These are phyloP conservation scores for Jatropha multifida DNA, from an alignment of 441 rosid genomes.

Conservation along the genomic window DNA sequence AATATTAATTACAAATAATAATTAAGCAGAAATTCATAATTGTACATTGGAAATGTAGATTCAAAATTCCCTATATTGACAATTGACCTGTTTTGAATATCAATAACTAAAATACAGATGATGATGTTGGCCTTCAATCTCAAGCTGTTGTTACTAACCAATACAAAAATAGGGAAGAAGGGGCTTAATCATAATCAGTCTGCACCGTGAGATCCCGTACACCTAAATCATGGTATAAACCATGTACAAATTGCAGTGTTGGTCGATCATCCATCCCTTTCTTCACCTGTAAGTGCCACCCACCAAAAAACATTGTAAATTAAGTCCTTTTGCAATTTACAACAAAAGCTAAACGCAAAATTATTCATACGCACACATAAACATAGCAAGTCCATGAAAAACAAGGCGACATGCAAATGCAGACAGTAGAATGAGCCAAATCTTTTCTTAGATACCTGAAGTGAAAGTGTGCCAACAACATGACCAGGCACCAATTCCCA, in stretches of 20 bases:
- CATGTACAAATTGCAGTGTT: constrained; percentile 54
- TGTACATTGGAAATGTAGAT: background rate
- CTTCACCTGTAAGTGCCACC: constrained; percentile 50
- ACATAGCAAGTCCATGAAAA: background rate
- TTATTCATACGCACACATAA: background rate
- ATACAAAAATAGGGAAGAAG: background rate
- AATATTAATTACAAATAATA: background rate
- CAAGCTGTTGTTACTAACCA: constrained; percentile 3
- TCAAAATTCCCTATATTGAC: background rate
- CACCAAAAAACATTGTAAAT: constrained; percentile 22
- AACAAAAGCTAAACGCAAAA: background rate
- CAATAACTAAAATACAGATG: background rate
- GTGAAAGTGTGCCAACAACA: constrained; percentile 72
- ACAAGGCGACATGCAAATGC: background rate
- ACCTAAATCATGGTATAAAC: constrained; percentile 76
- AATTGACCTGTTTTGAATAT: background rate
- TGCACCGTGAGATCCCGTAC: constrained; percentile 76
- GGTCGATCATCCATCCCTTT: constrained; percentile 59
- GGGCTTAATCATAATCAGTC: constrained; percentile 41
- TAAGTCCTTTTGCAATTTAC: background rate
- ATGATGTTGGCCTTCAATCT: constrained; percentile 1
- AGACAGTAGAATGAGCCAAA: background rate
- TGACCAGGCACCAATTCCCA: constrained; percentile 98
- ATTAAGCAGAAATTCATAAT: background rate
- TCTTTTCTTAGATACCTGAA: constrained; percentile 46